Evolutionary conservation across 305 asterid genomes (phyloP), one percentile per base, ranked within the genome.

Genomic region (Fraxinus xanthoxyloides): DNA sequence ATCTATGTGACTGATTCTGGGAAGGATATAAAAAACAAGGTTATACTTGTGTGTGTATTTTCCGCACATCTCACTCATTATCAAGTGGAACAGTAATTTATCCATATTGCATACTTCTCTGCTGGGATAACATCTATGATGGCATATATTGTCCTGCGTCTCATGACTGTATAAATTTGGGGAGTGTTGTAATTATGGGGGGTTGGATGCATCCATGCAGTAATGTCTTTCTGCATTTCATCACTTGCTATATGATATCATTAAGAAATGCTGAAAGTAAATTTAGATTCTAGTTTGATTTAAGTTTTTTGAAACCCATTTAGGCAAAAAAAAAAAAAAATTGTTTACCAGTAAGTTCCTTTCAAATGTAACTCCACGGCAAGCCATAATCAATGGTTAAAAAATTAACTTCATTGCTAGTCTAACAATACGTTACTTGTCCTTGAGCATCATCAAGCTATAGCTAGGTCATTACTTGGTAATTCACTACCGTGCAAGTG

Each of bases 1-100:
- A 95, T 93, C 84, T 94, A 92, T 80, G 99, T 95, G 77, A 95
- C 99, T 1, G 99, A 95, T 84, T 86, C 95, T 69, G 95, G 92
- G 3, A 91, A 92, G 84, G 93, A 92, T 84, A 95, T 95, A 34
- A 92, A 93, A 86, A 91, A 88, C 89, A 95, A 95, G 99, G 99
- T 94, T 75, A n/a, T 82, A 72, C 69, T 73, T 54, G 21, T 40
- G 51, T n/a, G 30, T 9, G 74, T 56, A 46, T 77, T 36, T 77
- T 77, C 35, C 36, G 5, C 74, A 67, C 34, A 26, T 12, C 35
- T 67, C 32, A 13, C 74, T 67, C 5, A 13, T 65, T 15, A 26
- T 30, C 75, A 13, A 69, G 75, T 69, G 75, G 75, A 69, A 30
- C 40, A 10, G 38, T 69, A 30, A 30, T 28, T 69, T 28, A 5